Base-by-base conservation (phyloP, 306 rosid genomes). In the Fragaria iinumae region DNA sequence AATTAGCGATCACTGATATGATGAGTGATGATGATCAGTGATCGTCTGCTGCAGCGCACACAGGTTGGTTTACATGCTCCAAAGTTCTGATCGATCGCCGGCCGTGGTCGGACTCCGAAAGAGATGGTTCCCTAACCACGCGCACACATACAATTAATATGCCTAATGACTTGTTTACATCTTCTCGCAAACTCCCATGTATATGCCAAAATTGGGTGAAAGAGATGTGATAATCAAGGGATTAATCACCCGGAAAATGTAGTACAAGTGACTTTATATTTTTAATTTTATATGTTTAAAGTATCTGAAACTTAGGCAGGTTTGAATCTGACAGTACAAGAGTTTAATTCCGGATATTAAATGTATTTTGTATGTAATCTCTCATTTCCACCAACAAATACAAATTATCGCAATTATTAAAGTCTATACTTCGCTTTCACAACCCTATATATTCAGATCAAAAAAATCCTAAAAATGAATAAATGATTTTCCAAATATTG, bases 121-220 rank as follows among this genome's bases (percentile, higher is more conserved):
- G 70, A 34, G 48, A 18, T 48, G 32, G 77, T 73, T 48, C 38
- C 77, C 69, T 27, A 39, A 56, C 27, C 7, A 16, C 34, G 34
- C 67, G 12, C 41, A 63, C 68, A 41, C 27, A 17, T 41, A 16
- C 69, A 65, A 38, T 17, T 65, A 36, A 36, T 62, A 72, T 53
- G 76, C 65, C 16, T 12, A 41, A 38, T 38, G 76, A 72, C 66
- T 21, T 21, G 59, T 70, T 49, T 50, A 59, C 77, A 18, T 59
- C 29, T 74, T 74, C 41, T 25, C 29, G 7, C 70, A 65, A 18
- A 36, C 69, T 16, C 23, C 67, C 67, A 62, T 62, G 67, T 29
- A 14, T 4, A 60, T 25, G 34, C 9, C n/a, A n/a, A 6, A 8
- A n/a, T 32, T 29, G 68, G 38, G 68, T 63, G 65, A 23, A 59